A percentile compares a stretch with the other conserved stretches of the same genome.
Conservation (phyloP, 2,329 filamentous ascomycete genomes). For the Onygenales sp. region DNA sequence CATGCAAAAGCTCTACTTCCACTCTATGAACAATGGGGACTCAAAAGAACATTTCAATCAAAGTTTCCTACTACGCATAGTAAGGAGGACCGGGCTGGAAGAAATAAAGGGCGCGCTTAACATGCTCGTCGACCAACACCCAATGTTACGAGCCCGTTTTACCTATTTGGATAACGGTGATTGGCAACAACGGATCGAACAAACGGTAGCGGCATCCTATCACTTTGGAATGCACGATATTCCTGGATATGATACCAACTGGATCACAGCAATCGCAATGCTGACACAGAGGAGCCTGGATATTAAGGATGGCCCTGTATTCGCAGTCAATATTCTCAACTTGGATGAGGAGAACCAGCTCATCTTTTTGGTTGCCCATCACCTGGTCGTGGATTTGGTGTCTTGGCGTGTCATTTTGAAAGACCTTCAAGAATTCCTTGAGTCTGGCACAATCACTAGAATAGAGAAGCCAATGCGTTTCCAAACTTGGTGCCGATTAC, state of each 20-base stretch:
- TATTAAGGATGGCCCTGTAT: conserved; percentile 18
- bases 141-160: conserved; percentile 17
- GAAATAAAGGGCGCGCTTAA: conserved; percentile 8
- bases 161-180: conserved; percentile 18
- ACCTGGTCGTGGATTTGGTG: conserved; percentile 21
- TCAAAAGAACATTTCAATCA: conserved; percentile 16
- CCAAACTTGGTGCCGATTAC: conserved; percentile 29
- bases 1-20: conserved; percentile 17
- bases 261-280: conserved; percentile 18
- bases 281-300: conserved; percentile 24
- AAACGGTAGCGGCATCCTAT: conserved; percentile 25
- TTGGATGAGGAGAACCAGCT: conserved; percentile 15
- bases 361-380: conserved; percentile 24
- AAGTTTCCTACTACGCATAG: conserved; percentile 14
- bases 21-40: conserved; percentile 3
- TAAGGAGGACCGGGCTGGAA: neutral
- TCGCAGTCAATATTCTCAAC: conserved; percentile 25
- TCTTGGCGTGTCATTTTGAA: conserved; percentile 14
- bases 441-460: conserved; percentile 21
- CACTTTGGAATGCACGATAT: conserved; percentile 21
- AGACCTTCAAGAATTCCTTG: conserved; percentile 15
- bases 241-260: conserved; percentile 4
- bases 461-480: conserved; percentile 28
- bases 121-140: conserved; percentile 12
- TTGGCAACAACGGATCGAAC: conserved; percentile 10